phyloP scores from a whole-genome alignment of 805 yeast species.

The Candida anglica region DNA sequence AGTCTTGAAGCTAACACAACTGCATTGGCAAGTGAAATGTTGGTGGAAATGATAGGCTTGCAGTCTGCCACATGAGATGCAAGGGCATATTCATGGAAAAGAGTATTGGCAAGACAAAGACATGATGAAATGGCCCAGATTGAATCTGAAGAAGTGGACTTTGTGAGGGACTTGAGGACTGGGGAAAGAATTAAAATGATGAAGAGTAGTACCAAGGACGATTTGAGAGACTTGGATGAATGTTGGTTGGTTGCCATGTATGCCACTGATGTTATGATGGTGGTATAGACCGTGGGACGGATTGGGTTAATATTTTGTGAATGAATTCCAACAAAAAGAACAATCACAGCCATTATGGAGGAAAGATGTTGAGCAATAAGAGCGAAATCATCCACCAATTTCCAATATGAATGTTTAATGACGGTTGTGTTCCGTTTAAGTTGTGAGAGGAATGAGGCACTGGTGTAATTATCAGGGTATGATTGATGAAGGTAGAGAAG shows the following conservation, averaged over 20 bases:
- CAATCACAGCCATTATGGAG: constrained; percentile 56
- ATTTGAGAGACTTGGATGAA: constrained; percentile 44
- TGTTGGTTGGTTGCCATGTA: constrained; percentile 25
- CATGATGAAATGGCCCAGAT: constrained; percentile 90
- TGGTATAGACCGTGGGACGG: constrained; percentile 29
- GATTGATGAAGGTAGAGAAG: constrained; percentile 81
- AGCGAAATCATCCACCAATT: constrained; percentile 68
- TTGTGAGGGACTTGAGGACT: constrained; percentile 80
- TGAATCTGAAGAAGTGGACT: constrained; percentile 88
- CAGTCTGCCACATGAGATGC: constrained; percentile 13
- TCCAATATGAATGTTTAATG: constrained; percentile 56
- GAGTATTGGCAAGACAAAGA: constrained; percentile 64
- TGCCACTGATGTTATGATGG: constrained; percentile 27
- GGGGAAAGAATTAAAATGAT: constrained; percentile 81
- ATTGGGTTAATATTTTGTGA: constrained; percentile 47
- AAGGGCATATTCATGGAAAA: constrained; percentile 65
- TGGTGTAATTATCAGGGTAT: constrained; percentile 90
- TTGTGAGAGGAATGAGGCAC: constrained; percentile 74
- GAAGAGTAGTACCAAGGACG: constrained; percentile 64
- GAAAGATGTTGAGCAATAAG: constrained; percentile 64
- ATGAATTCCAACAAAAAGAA: constrained; percentile 65
- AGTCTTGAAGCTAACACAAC: constrained; percentile 89
- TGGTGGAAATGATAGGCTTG: constrained; percentile 67
- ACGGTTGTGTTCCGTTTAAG: constrained; percentile 75
- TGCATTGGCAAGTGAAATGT: constrained; percentile 78